These are phyloP conservation scores for Bryum argenteum DNA, from an alignment of 225 moss, liverwort and hornwort species.

Conservation along the genomic window DNA sequence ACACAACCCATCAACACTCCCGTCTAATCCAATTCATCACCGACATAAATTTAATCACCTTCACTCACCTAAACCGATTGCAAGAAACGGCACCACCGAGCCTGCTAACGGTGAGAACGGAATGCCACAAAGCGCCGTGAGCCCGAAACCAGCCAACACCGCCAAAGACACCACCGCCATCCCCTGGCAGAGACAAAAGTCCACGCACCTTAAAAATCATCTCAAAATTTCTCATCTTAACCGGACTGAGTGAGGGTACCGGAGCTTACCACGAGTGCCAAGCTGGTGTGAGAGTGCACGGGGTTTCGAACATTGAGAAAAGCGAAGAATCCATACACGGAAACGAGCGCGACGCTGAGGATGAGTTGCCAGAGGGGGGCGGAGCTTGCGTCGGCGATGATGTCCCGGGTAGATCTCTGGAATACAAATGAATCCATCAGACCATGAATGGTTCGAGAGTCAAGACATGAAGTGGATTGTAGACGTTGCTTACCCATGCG, in stretches of 20 bases:
- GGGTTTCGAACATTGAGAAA: conserved; percentile 75
- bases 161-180: conserved; percentile 74
- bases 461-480: not conserved
- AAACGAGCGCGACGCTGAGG: conserved; percentile 70
- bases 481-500: conserved; percentile 57
- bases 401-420: conserved; percentile 84
- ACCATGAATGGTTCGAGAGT: too few species aligned
- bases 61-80: conserved; percentile 79
- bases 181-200: conserved; percentile 69
- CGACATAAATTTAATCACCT: too few species aligned
- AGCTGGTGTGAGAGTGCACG: conserved; percentile 83
- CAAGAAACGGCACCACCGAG: conserved; percentile 92
- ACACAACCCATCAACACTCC: not conserved
- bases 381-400: conserved; percentile 79
- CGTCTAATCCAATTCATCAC: too few species aligned
- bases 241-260: not conserved
- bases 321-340: conserved; percentile 66
- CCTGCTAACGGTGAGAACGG: conserved; percentile 87
- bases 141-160: conserved; percentile 86
- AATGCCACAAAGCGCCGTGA: conserved; percentile 76
- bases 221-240: too few species aligned
- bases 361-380: conserved; percentile 87
- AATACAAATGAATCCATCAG: not conserved
- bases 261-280: conserved; percentile 68
- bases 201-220: not conserved